Evolutionary conservation across 164 flowering plant species (phyloP).

Genomic region (Aristolochia contorta): DNA sequence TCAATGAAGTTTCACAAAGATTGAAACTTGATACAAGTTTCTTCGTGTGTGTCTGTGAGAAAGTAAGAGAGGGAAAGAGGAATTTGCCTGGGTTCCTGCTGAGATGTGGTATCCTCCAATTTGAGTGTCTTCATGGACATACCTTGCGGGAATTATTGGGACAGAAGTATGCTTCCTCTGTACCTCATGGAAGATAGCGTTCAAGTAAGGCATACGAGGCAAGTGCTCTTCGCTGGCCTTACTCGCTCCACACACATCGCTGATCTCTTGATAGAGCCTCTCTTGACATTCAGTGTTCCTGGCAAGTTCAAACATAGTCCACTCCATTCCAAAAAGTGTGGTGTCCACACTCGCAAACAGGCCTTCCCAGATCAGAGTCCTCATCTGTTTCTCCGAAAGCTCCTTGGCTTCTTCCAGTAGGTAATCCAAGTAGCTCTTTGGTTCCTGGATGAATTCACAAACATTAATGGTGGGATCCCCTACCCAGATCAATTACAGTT

Average conservation of each 20-base stretch:
- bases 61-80: conserved; percentile 45
- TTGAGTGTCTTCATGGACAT: conserved; percentile 78
- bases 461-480: no score
- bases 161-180: conserved; percentile 69
- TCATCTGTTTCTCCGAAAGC: conserved; percentile 44
- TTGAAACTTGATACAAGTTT: no score
- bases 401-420: conserved; percentile 48
- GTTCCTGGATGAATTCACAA: conserved; percentile 23
- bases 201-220: conserved; percentile 52
- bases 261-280: conserved; percentile 37
- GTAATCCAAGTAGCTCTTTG: conserved; percentile 45
- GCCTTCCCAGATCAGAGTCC: conserved; percentile 66
- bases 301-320: conserved; percentile 90
- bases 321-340: conserved; percentile 66
- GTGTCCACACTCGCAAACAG: conserved; percentile 80
- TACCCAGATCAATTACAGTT: no score
- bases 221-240: conserved; percentile 58
- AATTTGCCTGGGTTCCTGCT: conserved; percentile 65
- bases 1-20: no score
- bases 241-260: conserved; percentile 45
- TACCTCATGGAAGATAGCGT: conserved; percentile 81
- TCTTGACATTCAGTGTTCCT: conserved; percentile 58
- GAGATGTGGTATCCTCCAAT: conserved; percentile 72
- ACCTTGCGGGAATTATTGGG: conserved; percentile 64
- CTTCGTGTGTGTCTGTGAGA: conserved; percentile 33